Percentiles rank a stretch among this genome's conserved stretches.
Conservation (phyloP, 129 eudicot genomes). For the Lonicera japonica region DNA sequence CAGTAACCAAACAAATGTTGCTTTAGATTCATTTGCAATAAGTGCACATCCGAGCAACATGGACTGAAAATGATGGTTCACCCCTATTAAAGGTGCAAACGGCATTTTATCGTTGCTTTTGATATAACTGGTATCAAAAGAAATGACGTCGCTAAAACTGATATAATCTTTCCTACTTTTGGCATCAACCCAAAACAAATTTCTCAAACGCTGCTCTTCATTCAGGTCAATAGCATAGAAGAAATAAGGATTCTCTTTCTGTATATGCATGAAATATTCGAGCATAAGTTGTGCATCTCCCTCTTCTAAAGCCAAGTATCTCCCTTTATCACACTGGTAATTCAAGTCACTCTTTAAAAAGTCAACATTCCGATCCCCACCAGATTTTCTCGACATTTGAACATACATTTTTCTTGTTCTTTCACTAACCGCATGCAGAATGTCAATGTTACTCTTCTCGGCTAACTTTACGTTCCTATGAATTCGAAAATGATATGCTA, state of each 20-base stretch:
- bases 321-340: slow-evolving; percentile 34
- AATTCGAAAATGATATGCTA: slow-evolving; percentile 59
- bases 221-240: slow-evolving; percentile 58
- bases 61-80: slow-evolving; percentile 60
- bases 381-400: slow-evolving; percentile 53
- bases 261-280: slow-evolving; percentile 49
- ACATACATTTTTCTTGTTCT: slow-evolving; percentile 63
- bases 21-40: slow-evolving; percentile 39
- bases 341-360: slow-evolving; percentile 19
- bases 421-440: slow-evolving; percentile 56
- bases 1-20: slow-evolving; percentile 58
- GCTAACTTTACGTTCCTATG: slow-evolving; percentile 48
- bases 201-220: slow-evolving; percentile 51
- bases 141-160: slow-evolving; percentile 49
- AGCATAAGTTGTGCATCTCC: slow-evolving; percentile 56
- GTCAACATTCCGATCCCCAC: slow-evolving; percentile 10
- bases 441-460: slow-evolving; percentile 59
- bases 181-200: slow-evolving; percentile 70
- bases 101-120: slow-evolving; percentile 49
- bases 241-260: slow-evolving; percentile 39
- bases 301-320: slow-evolving; percentile 45
- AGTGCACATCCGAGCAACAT: slow-evolving; percentile 61
- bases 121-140: slow-evolving; percentile 41
- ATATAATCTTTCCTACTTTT: slow-evolving; percentile 52
- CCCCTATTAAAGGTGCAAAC: slow-evolving; percentile 50